A percentile compares a stretch with the other conserved stretches of the same genome.
Conservation (phyloP, 495 filamentous ascomycete genomes). For the Xylaria flabelliformis region DNA sequence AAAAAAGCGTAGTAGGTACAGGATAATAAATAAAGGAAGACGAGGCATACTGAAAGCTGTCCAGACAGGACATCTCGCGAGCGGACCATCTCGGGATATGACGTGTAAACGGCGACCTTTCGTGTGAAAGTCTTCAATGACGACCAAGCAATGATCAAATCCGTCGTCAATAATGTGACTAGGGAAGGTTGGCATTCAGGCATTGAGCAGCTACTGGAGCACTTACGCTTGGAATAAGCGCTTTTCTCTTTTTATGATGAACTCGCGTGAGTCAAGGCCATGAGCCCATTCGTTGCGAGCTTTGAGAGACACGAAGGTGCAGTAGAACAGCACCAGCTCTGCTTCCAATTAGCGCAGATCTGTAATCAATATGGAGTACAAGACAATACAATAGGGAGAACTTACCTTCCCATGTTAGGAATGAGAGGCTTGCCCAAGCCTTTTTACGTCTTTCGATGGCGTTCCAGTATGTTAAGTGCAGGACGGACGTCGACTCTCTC, state of each 20-base stretch:
- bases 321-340: slow-evolving; percentile 81
- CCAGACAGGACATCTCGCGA: slow-evolving; percentile 69
- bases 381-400: background rate
- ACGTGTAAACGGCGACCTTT: slow-evolving; percentile 64
- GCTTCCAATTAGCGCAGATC: slow-evolving; percentile 27
- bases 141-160: slow-evolving; percentile 72
- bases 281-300: slow-evolving; percentile 65
- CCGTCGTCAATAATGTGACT: slow-evolving; percentile 76
- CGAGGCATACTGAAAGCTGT: slow-evolving; percentile 66
- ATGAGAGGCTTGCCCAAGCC: slow-evolving; percentile 59
- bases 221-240: slow-evolving; percentile 73
- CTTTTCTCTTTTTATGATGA: slow-evolving; percentile 66
- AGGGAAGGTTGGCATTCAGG: slow-evolving; percentile 29
- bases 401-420: slow-evolving; percentile 63
- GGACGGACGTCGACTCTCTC: slow-evolving; percentile 50
- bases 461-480: slow-evolving; percentile 59
- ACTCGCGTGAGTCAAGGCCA: slow-evolving; percentile 61
- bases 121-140: slow-evolving; percentile 71
- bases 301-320: slow-evolving; percentile 76
- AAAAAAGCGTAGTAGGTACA: background rate
- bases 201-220: background rate
- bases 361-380: background rate
- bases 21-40: background rate
- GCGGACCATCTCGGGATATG: slow-evolving; percentile 56
- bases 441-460: slow-evolving; percentile 48